phyloP scores from a whole-genome alignment of 495 filamentous ascomycete genomes.

The Geopyxis carbonaria region DNA sequence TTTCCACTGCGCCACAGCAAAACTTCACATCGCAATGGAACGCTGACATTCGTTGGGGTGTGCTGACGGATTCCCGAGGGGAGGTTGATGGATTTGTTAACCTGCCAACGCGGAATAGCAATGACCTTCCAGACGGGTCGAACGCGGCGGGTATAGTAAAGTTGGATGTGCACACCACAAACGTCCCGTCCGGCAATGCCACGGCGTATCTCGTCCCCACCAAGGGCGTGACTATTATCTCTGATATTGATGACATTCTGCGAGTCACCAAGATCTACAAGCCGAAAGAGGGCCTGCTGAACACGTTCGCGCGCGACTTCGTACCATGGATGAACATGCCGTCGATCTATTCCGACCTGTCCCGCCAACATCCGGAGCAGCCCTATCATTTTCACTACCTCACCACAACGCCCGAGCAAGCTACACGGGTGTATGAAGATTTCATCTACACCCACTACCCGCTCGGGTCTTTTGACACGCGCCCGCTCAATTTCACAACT shows the following conservation, averaged over 20 bases:
- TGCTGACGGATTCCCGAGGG: conserved; percentile 29
- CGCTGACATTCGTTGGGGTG: conserved; percentile 22
- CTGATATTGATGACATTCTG: conserved; percentile 66
- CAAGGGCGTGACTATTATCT: conserved; percentile 48
- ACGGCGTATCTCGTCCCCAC: conserved; percentile 60
- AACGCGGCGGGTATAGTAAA: conserved; percentile 50
- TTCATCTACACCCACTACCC: conserved; percentile 57
- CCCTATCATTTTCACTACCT: conserved; percentile 65
- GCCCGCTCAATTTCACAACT: conserved; percentile 64
- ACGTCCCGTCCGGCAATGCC: conserved; percentile 37
- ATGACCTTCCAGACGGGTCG: conserved; percentile 27
- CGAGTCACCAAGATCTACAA: conserved; percentile 70
- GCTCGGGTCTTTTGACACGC: conserved; percentile 52
- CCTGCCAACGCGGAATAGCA: conserved; percentile 31
- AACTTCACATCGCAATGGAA: conserved; percentile 24
- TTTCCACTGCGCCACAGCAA: conserved; percentile 15
- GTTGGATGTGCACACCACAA: conserved; percentile 45
- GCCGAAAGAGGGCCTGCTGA: conserved; percentile 53
- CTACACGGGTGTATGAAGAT: conserved; percentile 61
- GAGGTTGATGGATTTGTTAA: conserved; percentile 54
- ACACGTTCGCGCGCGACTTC: conserved; percentile 58
- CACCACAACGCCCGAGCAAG: conserved; percentile 66
- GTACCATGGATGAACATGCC: conserved; percentile 66
- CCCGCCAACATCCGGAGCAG: conserved; percentile 9
- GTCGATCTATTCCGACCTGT: conserved; percentile 16